Evolutionary conservation across 2,329 filamentous ascomycete genomes (phyloP), one percentile per base, ranked within the genome.

Genomic region (Neocucurbitaria cava): DNA sequence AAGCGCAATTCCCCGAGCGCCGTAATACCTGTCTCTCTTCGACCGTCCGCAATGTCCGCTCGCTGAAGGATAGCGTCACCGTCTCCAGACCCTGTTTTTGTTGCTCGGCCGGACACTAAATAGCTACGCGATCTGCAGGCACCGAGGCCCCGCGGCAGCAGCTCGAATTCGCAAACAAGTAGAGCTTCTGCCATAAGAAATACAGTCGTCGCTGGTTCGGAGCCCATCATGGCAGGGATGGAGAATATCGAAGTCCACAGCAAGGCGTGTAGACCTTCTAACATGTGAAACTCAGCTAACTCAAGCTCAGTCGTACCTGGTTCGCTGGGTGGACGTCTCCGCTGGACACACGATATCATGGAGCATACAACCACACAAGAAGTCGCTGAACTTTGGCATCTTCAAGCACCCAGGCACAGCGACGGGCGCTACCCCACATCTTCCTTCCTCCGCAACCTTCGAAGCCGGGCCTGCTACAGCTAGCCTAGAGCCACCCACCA

Each of bases 311-410:
- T 96, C 92, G 61, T 99, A 99, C 79, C 92, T 99, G 67, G 91
- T 99, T 52, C 92, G 95, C 72, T 99, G 95, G 94, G 91, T 97
- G 66, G 89, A 92, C 73, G 94, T 97, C 65, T 88, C 92, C 51
- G 88, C 92, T 61, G 90, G 90, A 49, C 89, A 96, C 76, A 96
- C 93, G 46, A 92, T 99, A 68, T 96, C 93, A 15, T 99, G 95
- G 95, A 97, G 92, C 71, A 87, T 99, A 35, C 93, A 98, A 73
- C 95, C 95, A 39, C 92, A 98, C 77, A 98, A 96, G 81, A 98
- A 97, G 79, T 97, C 94, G 54, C 89, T 99, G 77, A 97, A 98
- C 79, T 96, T 99, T 75, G 95, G 93, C 72, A 90, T 99, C 70
- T 96, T 99, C 78, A 98, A 97, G 76, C 95, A 98, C 75, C 94